Evolutionary conservation across 2,329 filamentous ascomycete species (phyloP).

Genomic region (Diaporthe destruens): DNA sequence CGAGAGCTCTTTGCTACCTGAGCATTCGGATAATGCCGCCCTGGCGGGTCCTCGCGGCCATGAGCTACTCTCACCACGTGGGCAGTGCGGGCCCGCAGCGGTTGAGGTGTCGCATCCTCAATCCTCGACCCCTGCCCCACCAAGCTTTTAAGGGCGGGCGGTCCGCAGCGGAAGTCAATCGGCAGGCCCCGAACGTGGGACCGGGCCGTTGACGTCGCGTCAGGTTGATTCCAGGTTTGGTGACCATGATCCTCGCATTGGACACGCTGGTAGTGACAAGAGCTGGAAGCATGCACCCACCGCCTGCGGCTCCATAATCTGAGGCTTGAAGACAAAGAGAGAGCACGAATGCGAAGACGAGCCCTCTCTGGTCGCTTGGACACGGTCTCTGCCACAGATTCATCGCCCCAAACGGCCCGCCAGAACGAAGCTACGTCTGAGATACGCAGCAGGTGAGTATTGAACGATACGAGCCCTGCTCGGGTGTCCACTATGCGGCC

Average conservation of each 20-base stretch:
- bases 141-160: not conserved
- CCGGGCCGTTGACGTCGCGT: conserved; percentile 9
- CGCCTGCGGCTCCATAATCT: not conserved
- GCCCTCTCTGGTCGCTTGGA: not conserved
- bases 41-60: conserved; percentile 4
- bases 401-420: no score
- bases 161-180: conserved; percentile 15
- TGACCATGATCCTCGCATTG: not conserved
- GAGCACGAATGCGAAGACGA: not conserved
- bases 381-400: no score
- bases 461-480: not conserved
- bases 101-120: not conserved
- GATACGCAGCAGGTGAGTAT: not conserved
- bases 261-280: not conserved
- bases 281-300: not conserved
- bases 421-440: not conserved
- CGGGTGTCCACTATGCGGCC: no score
- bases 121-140: conserved; percentile 9
- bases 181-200: not conserved
- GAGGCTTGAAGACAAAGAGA: not conserved
- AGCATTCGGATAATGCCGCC: not conserved
- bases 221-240: not conserved
- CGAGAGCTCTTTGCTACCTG: not conserved
- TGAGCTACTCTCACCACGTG: conserved; percentile 10
- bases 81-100: conserved; percentile 3